Evolutionary conservation across 352 stramenopile genomes (phyloP), one percentile per base, ranked within the genome.

Genomic region (Phytopythium oedochilum): DNA sequence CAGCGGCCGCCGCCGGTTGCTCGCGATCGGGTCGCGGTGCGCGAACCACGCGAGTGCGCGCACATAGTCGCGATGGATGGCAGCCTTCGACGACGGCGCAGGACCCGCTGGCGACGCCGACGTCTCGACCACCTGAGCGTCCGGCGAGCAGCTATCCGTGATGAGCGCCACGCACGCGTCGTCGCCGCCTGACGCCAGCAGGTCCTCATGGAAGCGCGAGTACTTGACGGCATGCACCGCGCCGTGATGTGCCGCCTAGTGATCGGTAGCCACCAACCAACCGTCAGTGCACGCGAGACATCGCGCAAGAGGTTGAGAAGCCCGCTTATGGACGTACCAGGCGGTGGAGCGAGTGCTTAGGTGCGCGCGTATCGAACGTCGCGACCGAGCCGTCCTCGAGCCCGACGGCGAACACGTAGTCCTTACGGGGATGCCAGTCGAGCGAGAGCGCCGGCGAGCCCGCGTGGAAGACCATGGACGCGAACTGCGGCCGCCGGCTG

Each of bases 371-470:
- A 59, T 92, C 83, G 71, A 89, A 91, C 5, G 70, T 86, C 50
- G 72, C 61, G 18, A 94, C 66, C 26, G 60, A 67, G 22, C 83
- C 83, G 53, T 89, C 73, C 31, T 90, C 81, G 6, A 89, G 62
- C 1, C 83, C 83, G 10, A 78, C 72, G 9, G 79, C 75, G 10
- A 89, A 66, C 18, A 89, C 49, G 25, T 80, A 73, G 2, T 78
- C 46, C 23, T 85, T 58, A 17, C 63, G 72, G n/a, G 81, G 79
- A 51, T 92, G 79, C 83, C 83, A 94, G 53, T 86, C 77, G 20
- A 94, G 48, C 1, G 66, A 63, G 29, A 92, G 55, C n/a, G 77
- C 81, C 18, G 79, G 66, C 35, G 62, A 47, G 3, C 43, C 42
- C 8, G 78, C 88, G 0, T 61, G 60, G 31, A 92, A 53, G 10